Evolutionary conservation across 176 grass and related monocot genomes (phyloP).

Genomic region (Alloteropsis semialata): DNA sequence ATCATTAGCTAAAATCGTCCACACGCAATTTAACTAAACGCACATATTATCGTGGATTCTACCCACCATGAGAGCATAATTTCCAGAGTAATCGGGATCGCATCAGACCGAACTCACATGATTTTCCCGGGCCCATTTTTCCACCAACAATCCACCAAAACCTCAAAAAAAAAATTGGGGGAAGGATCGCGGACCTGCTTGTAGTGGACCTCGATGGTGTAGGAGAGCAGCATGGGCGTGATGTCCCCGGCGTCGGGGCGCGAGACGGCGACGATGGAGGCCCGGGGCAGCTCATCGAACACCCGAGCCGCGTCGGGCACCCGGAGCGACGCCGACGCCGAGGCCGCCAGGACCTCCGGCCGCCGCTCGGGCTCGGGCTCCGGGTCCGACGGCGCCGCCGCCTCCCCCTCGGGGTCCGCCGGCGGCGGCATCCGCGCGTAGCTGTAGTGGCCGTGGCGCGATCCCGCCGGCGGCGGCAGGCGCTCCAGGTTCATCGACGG

Average conservation of each 20-base stretch:
- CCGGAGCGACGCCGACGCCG: conserved; percentile 57
- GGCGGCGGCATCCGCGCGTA: conserved; percentile 58
- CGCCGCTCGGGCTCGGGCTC: conserved; percentile 21
- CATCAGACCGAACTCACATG: not conserved
- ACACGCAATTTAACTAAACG: not conserved
- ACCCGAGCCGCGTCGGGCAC: conserved; percentile 50
- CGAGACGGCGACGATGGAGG: conserved; percentile 68
- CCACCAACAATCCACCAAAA: not conserved
- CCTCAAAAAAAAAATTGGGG: not conserved
- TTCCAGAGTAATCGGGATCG: not conserved
- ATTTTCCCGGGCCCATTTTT: not conserved
- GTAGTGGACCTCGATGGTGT: conserved; percentile 94
- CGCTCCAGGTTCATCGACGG: conserved; percentile 52
- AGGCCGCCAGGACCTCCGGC: conserved; percentile 51
- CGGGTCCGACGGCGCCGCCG: not conserved
- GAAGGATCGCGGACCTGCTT: conserved; percentile 64
- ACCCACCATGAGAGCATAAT: not conserved
- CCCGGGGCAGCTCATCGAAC: conserved; percentile 80
- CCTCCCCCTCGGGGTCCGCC: not conserved
- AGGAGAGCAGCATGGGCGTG: conserved; percentile 88
- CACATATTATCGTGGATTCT: not conserved
- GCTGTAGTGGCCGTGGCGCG: conserved; percentile 15
- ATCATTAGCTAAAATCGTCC: not conserved
- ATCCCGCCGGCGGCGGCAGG: conserved; percentile 28
- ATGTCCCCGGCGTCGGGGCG: conserved; percentile 88